Evolutionary conservation across 768 basidiomycete species (phyloP), one percentile per base, ranked within the genome.

Genomic region (Termitomyces sp.): DNA sequence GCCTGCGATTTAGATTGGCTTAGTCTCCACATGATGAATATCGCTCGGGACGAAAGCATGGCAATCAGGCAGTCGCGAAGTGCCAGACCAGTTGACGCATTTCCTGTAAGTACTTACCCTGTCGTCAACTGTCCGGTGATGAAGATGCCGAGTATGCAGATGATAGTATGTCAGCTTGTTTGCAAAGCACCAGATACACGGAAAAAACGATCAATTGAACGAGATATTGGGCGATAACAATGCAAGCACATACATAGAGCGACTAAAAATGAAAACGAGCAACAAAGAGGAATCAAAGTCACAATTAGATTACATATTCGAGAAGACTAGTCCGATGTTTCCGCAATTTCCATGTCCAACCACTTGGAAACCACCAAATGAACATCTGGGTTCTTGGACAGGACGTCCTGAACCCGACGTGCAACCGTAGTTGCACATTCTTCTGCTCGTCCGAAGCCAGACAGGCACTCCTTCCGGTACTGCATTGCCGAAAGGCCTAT

Each of bases 371-470:
- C 72, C 32, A 78, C 63, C 12, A 69, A 66, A 64, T 79, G 76
- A 2, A 59, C 59, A 36, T 70, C 65, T 7, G 71, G 69, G 49
- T 71, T 70, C 24, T 62, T 64, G 22, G 72, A 75, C 39, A 91
- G 73, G 24, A 77, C 75, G 36, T 87, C 80, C 38, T 86, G 73
- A 44, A 90, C 76, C 24, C 81, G 81, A 67, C 81, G 79, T 3
- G 81, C 86, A 52, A 91, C 83, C 5, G 81, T 74, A 22, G 73
- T 74, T 48, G 85, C 85, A 65, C 85, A 90, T 66, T 91, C 89
- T 64, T 92, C 91, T 42, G 91, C 91, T 57, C 89, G 78, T 15
- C 87, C 85, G 70, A 92, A 93, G 22, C 92, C 91, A 45, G 84
- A 75, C 40, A 94, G 74, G 71, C 87, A 92, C 40, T 82, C 83